phyloP scores from a whole-genome alignment of 495 filamentous ascomycete genomes.

The Pseudevernia furfuracea region DNA sequence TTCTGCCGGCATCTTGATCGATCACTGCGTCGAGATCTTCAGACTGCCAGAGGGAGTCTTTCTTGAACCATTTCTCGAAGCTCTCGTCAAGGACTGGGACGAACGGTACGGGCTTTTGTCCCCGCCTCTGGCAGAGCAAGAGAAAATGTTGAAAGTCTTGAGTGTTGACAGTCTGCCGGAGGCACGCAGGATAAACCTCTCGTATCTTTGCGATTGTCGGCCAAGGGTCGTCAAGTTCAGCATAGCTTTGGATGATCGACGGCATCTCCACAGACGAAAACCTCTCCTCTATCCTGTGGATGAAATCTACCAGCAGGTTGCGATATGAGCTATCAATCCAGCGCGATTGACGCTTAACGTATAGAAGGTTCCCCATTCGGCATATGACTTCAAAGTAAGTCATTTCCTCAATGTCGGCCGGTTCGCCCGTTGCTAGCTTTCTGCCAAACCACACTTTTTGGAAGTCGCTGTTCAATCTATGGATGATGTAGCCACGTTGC shows the following conservation, averaged over 20 bases:
- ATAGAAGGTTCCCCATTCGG: conserved; percentile 34
- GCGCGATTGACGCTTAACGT: conserved; percentile 30
- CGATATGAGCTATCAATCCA: conserved; percentile 36
- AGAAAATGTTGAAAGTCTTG: conserved; percentile 35
- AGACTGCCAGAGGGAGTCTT: conserved; percentile 41
- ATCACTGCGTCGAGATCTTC: conserved; percentile 38
- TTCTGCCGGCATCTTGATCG: conserved; percentile 33
- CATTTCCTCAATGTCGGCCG: conserved; percentile 35
- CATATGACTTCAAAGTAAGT: conserved; percentile 34
- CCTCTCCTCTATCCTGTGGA: conserved; percentile 27
- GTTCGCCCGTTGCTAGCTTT: conserved; percentile 31
- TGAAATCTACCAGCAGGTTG: conserved; percentile 30
- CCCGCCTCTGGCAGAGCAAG: conserved; percentile 25
- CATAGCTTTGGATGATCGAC: too few species aligned
- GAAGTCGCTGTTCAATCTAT: conserved; percentile 34
- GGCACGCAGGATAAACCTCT: conserved; percentile 24
- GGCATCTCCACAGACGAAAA: conserved; percentile 45
- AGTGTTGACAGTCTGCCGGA: conserved; percentile 28
- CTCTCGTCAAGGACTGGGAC: conserved; percentile 35
- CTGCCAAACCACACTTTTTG: conserved; percentile 38
- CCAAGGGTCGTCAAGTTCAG: conserved; percentile 10
- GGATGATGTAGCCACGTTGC: conserved; percentile 29
- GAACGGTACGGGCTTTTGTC: conserved; percentile 37
- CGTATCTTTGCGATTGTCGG: conserved; percentile 14
- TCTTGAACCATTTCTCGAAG: conserved; percentile 41